Base-by-base conservation (phyloP, 2,329 filamentous ascomycete species). In the Verticillium albo-atrum region DNA sequence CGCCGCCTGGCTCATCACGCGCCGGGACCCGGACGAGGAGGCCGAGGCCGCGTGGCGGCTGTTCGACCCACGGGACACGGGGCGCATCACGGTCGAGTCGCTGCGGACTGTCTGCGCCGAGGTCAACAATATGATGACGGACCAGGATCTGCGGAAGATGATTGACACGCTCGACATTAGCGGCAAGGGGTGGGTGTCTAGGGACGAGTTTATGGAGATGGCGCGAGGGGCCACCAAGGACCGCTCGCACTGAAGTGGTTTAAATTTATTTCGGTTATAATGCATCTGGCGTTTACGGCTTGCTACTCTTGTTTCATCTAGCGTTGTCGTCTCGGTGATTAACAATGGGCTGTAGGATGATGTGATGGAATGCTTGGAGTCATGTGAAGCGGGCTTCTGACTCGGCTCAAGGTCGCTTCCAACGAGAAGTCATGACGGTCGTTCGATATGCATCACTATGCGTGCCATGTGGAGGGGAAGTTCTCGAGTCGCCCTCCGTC, bases 151-250 rank as follows among this genome's bases (percentile, higher is more conserved):
- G 62, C 82, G 86, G 67, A 92, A 92, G 64, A 99, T 99, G 95
- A 95, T 99, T 77, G 92, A 97, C 70, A 94, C 98, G 75, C 96
- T 98, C 78, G 95, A 99, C 77, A 82, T 97, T 64, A 91, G 96
- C 70, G 94, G 92, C 1, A 96, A 96, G 67, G 93, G 93, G 12
- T 92, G 84, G 58, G 87, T 90, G 7, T 86, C 84, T 64, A 79
- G 85, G 65, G 87, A 89, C 60, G 87, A 90, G 72, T 90, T 90
- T 70, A 82, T 87, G 57, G 83, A 85, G 68, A 85, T 88, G 75
- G 62, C 62, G 51, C 14, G 55, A 12, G 55, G 55, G 23, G 51
- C 51, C 51, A 30, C 27, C 14, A 53, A 30, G 51, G 55, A 56
- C 55, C 35, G 35, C n/a, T 47, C 37, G 37, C 37, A 47, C 37